Evolutionary conservation across 257 asterid genomes (phyloP).

Genomic region (Solanum habrochaites): DNA sequence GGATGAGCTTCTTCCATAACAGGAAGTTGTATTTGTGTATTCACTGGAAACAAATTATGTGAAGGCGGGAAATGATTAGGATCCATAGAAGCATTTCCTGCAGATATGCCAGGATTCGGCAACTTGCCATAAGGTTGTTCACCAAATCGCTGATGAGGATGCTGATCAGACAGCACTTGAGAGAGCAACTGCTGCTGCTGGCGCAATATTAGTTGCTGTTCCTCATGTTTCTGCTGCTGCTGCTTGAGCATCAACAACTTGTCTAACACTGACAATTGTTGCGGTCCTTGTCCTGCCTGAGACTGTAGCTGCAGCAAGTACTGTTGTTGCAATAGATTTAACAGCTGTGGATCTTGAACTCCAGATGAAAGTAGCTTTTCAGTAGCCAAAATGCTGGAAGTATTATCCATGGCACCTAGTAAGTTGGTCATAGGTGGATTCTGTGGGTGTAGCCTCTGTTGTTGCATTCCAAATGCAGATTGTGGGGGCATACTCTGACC

Average conservation of each 20-base stretch:
- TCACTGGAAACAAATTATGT: slow-evolving; percentile 33
- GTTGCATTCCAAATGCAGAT: slow-evolving; percentile 53
- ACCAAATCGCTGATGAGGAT: slow-evolving; percentile 38
- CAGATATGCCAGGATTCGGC: slow-evolving; percentile 34
- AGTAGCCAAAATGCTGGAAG: slow-evolving; percentile 35
- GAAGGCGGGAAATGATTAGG: slow-evolving; percentile 39
- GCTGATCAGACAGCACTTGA: slow-evolving; percentile 52
- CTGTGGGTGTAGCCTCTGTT: slow-evolving; percentile 58
- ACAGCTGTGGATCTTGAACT: slow-evolving; percentile 70
- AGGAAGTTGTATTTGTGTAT: slow-evolving; percentile 33
- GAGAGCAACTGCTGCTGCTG: slow-evolving; percentile 85
- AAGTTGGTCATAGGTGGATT: slow-evolving; percentile 32
- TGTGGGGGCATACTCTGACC: slow-evolving; percentile 51
- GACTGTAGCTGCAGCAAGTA: slow-evolving; percentile 60
- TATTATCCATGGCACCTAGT: slow-evolving; percentile 39
- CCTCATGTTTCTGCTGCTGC: slow-evolving; percentile 67
- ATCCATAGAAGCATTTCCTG: slow-evolving; percentile 42
- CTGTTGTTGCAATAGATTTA: slow-evolving; percentile 80
- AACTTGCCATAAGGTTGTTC: slow-evolving; percentile 41
- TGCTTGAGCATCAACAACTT: slow-evolving; percentile 60
- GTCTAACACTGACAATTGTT: slow-evolving; percentile 56
- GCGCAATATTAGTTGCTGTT: slow-evolving; percentile 48
- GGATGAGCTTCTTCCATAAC: slow-evolving; percentile 28
- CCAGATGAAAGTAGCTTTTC: slow-evolving; percentile 51
- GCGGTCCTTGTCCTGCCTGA: slow-evolving; percentile 56